phyloP scores from a whole-genome alignment of 208 protist species.

The Novymonas esmeraldas region DNA sequence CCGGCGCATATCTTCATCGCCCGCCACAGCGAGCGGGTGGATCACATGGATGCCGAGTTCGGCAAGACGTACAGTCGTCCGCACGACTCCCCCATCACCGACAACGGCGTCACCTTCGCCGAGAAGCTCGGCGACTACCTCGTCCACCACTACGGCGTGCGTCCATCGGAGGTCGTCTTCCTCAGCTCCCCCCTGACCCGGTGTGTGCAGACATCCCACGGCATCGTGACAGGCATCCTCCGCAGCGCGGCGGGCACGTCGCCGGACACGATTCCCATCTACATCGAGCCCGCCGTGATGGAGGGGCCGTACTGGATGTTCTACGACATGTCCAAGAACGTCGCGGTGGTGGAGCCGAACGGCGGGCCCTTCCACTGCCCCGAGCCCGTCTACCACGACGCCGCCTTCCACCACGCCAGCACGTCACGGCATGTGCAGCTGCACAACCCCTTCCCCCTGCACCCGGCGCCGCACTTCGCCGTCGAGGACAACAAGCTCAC shows the following conservation, averaged over 20 bases:
- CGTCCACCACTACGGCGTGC: conserved; percentile 19
- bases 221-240: conserved; percentile 36
- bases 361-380: conserved; percentile 33
- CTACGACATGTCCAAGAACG: conserved; percentile 48
- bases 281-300: conserved; percentile 48
- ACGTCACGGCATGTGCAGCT: conserved; percentile 37
- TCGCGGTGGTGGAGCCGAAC: conserved; percentile 13
- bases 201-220: conserved; percentile 57
- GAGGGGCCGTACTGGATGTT: conserved; percentile 53
- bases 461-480: conserved; percentile 30
- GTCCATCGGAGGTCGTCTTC: conserved; percentile 29
- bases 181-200: conserved; percentile 53
- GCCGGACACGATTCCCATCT: conserved; percentile 28
- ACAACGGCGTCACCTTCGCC: conserved; percentile 49
- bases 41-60: conserved; percentile 49
- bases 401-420: conserved; percentile 30
- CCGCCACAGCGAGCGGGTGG: conserved; percentile 61
- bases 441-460: conserved; percentile 38
- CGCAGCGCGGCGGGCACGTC: conserved; percentile 9
- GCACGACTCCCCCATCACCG: conserved; percentile 69
- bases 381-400: conserved; percentile 36
- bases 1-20: conserved; percentile 42
- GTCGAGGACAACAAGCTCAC: conserved; percentile 30
- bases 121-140: conserved; percentile 47
- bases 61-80: conserved; percentile 33